Conservation (phyloP, 495 filamentous ascomycete species). For the Lindgomyces ingoldianus region DNA sequence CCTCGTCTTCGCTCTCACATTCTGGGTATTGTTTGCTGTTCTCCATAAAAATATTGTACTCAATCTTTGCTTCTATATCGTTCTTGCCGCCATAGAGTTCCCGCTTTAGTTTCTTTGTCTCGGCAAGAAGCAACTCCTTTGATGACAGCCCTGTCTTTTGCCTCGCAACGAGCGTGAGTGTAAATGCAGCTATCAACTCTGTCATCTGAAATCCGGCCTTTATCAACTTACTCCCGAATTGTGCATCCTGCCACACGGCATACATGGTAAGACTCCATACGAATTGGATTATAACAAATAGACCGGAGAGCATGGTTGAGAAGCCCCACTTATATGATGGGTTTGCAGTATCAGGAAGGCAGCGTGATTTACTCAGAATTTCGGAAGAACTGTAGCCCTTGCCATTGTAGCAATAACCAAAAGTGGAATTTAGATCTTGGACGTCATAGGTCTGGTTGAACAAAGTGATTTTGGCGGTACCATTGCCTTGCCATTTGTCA, state of each 20-base stretch:
- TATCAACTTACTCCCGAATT: constrained; percentile 9
- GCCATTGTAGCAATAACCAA: neutral
- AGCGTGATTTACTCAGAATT: neutral
- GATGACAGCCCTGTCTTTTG: neutral
- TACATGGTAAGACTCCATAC: constrained; percentile 12
- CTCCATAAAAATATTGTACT: neutral
- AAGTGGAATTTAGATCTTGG: neutral
- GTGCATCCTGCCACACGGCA: constrained; percentile 17
- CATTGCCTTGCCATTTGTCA: neutral
- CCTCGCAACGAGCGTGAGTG: neutral
- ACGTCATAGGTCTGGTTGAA: neutral
- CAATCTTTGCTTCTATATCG: neutral
- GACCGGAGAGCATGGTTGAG: constrained; percentile 16
- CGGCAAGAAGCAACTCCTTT: neutral
- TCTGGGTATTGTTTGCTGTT: neutral
- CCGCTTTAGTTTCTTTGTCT: constrained; percentile 6
- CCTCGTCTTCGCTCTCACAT: neutral
- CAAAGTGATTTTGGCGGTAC: neutral
- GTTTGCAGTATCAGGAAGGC: constrained; percentile 9
- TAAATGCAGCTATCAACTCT: constrained; percentile 10
- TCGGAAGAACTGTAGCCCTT: neutral
- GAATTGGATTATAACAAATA: constrained; percentile 16
- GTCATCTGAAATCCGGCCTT: constrained; percentile 10
- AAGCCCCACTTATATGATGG: constrained; percentile 20
- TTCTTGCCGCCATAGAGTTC: neutral